phyloP scores from a whole-genome alignment of 352 stramenopile species.

The Pythium pectinolyticum region DNA sequence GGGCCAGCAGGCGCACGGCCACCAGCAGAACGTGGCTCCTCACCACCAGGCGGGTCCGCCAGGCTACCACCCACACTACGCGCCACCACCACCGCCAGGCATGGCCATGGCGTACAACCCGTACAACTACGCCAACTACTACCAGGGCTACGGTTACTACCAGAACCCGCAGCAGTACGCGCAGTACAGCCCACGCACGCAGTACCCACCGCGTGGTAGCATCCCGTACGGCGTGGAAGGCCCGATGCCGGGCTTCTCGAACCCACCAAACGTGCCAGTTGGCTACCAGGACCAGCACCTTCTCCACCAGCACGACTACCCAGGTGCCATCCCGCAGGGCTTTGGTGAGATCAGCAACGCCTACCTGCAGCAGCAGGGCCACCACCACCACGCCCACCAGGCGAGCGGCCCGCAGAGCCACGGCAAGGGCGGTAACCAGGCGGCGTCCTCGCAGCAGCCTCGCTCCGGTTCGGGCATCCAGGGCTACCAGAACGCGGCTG shows the following conservation, averaged over 20 bases:
- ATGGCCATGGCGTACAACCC: conserved; percentile 89
- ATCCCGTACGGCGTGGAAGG: conserved; percentile 85
- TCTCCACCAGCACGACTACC: conserved; percentile 84
- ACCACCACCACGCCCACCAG: conserved; percentile 49
- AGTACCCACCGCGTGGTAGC: conserved; percentile 81
- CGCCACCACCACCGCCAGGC: conserved; percentile 75
- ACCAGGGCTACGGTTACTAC: conserved; percentile 88
- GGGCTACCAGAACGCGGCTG: conserved; percentile 48
- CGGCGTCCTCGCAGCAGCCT: conserved; percentile 50
- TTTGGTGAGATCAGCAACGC: conserved; percentile 82
- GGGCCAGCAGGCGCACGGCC: conserved; percentile 24
- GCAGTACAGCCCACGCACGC: conserved; percentile 84
- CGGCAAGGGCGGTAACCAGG: conserved; percentile 55
- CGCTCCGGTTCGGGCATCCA: conserved; percentile 57
- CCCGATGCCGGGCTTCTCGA: conserved; percentile 77
- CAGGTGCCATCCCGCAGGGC: conserved; percentile 65
- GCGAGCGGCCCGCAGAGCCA: conserved; percentile 60
- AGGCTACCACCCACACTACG: conserved; percentile 81
- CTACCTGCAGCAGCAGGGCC: conserved; percentile 64
- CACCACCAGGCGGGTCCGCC: conserved; percentile 70
- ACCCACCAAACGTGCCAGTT: conserved; percentile 69
- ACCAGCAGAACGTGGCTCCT: conserved; percentile 52
- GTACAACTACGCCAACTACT: conserved; percentile 87
- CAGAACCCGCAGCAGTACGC: conserved; percentile 86
- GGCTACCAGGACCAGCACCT: conserved; percentile 85